phyloP scores from a whole-genome alignment of 2,329 filamentous ascomycete species.

The Xylariaceae sp. region DNA sequence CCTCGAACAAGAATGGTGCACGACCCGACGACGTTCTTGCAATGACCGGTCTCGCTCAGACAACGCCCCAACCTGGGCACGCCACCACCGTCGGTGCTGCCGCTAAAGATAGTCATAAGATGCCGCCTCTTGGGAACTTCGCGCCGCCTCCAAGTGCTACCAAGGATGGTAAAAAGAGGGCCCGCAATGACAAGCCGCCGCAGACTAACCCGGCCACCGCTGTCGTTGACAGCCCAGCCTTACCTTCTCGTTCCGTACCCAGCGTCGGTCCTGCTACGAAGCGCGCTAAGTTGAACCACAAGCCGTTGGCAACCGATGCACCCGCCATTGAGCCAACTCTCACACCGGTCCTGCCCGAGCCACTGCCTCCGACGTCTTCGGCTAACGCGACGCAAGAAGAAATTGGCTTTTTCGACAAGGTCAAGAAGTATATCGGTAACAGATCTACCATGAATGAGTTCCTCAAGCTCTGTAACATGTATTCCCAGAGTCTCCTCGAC shows the following conservation, averaged over 20 bases:
- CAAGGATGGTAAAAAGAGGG: conserved; percentile 87
- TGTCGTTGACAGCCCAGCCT: conserved; percentile 38
- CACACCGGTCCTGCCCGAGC: conserved; percentile 81
- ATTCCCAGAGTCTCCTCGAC: conserved; percentile 87
- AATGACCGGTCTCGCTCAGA: conserved; percentile 41
- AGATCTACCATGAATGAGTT: conserved; percentile 93
- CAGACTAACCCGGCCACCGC: conserved; percentile 44
- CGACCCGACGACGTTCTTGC: conserved; percentile 64
- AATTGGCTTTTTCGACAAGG: conserved; percentile 87
- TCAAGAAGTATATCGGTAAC: conserved; percentile 94
- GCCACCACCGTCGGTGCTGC: conserved; percentile 8
- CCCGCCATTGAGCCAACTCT: conserved; percentile 75
- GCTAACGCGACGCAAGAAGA: conserved; percentile 77
- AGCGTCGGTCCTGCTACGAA: conserved; percentile 44
- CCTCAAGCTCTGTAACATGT: conserved; percentile 93
- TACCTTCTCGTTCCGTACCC: conserved; percentile 36
- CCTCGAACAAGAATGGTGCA: conserved; percentile 53
- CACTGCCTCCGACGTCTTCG: conserved; percentile 69
- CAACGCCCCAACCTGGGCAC: conserved; percentile 50
- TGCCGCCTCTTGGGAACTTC: conserved; percentile 94
- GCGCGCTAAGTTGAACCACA: conserved; percentile 70
- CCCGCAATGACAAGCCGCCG: conserved; percentile 54
- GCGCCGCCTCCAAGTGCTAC: conserved; percentile 73
- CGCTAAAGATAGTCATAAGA: conserved; percentile 60
- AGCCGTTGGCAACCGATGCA: conserved; percentile 54